Evolutionary conservation across 176 grass and related monocot genomes (phyloP).

Genomic region (Oryza australiensis): DNA sequence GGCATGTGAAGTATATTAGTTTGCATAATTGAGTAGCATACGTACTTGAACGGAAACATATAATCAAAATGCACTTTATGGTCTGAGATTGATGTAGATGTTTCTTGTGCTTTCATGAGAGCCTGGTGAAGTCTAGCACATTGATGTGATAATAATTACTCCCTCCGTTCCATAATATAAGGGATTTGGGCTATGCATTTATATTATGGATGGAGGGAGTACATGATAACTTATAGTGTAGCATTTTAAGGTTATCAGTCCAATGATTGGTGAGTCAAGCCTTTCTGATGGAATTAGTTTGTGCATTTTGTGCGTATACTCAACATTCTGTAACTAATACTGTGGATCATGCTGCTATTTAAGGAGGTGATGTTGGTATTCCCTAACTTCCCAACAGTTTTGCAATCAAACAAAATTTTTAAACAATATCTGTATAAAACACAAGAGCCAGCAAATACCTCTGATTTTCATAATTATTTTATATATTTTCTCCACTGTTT

Average conservation of each 20-base stretch:
- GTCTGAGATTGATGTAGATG: not conserved
- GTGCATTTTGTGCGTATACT: not conserved
- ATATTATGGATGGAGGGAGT: too few relatives aligned
- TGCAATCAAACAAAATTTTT: not conserved
- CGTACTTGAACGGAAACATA: not conserved
- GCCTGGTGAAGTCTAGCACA: not conserved
- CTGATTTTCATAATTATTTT: conserved; percentile 7
- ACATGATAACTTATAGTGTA: not conserved
- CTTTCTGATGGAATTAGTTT: not conserved
- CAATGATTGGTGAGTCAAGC: not conserved
- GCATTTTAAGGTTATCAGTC: conserved; percentile 4
- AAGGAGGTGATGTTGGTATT: not conserved
- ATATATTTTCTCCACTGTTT: not conserved
- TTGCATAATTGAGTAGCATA: not conserved
- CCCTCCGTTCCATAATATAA: too few relatives aligned
- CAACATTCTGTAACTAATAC: not conserved
- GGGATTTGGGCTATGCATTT: too few relatives aligned
- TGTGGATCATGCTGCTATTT: not conserved
- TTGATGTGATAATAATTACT: not conserved
- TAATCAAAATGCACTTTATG: not conserved
- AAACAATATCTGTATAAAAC: not conserved
- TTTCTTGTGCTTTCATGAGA: not conserved
- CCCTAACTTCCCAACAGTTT: not conserved
- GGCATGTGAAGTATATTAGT: not conserved
- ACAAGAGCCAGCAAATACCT: not conserved